A percentile compares a stretch with the other conserved stretches of the same genome.
Conservation (phyloP, 2,329 filamentous ascomycete genomes). For the Mycogone perniciosa region DNA sequence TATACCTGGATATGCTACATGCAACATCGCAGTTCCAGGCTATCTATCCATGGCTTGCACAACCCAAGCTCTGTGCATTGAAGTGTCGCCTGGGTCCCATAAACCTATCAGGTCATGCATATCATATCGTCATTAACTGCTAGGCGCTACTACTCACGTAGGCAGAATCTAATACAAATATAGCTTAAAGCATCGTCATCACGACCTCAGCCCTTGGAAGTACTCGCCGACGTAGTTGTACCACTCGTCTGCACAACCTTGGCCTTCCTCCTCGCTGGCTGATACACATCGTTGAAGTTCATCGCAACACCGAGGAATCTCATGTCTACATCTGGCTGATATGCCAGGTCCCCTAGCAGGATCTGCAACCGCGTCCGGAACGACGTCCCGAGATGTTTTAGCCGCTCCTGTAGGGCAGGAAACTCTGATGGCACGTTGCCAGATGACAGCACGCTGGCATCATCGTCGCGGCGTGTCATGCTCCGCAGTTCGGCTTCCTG, state of each 20-base stretch:
- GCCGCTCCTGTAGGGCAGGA: constrained; percentile 65
- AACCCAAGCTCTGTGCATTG: no score
- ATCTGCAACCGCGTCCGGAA: constrained; percentile 75
- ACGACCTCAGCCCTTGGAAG: constrained; percentile 21
- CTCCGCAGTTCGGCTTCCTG: constrained; percentile 76
- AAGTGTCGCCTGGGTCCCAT: background rate
- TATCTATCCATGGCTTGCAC: no score
- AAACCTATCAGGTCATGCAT: background rate
- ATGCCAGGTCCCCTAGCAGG: constrained; percentile 80
- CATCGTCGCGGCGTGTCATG: constrained; percentile 44
- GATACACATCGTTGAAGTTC: constrained; percentile 98
- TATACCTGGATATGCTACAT: no score
- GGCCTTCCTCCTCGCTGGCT: constrained; percentile 62
- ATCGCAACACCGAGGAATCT: constrained; percentile 92
- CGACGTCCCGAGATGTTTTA: constrained; percentile 64
- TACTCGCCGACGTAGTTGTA: constrained; percentile 19
- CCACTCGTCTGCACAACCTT: constrained; percentile 27
- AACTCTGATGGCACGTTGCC: constrained; percentile 61
- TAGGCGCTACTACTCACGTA: background rate
- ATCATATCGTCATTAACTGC: background rate
- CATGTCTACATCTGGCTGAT: constrained; percentile 93
- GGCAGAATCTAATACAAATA: background rate
- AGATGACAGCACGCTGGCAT: constrained; percentile 26
- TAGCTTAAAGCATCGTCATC: background rate
- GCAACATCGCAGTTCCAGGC: no score